These are phyloP conservation scores for Psidium friedrichsthalianum DNA, from an alignment of 345 rosid species.

Conservation along the genomic window DNA sequence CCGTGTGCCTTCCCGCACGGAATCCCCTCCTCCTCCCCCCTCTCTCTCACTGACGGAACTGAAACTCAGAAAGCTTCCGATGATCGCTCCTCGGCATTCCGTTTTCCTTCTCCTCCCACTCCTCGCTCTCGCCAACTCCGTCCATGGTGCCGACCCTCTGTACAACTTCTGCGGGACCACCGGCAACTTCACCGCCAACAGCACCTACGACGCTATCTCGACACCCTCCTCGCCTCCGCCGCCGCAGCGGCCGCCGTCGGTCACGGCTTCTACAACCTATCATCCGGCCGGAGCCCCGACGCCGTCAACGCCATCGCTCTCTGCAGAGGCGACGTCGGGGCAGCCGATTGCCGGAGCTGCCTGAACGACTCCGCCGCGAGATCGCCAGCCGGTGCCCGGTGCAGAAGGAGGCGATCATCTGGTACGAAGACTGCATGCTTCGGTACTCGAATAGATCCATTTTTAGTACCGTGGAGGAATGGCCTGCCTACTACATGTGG, in stretches of 20 bases:
- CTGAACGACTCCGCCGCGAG: neutral
- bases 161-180: neutral
- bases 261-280: neutral
- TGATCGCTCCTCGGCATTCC: neutral
- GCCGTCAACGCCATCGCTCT: neutral
- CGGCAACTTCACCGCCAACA: neutral
- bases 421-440: neutral
- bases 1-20: neutral
- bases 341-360: neutral
- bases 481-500: fast-evolving
- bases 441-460: neutral
- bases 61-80: neutral
- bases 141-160: neutral
- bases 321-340: neutral
- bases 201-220: neutral
- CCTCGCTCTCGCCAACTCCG: neutral
- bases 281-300: neutral
- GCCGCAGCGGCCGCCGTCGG: neutral
- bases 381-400: neutral
- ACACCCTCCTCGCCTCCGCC: neutral
- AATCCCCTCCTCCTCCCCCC: neutral
- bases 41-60: neutral
- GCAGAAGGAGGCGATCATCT: neutral
- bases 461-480: fast-evolving
- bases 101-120: neutral